Evolutionary conservation across 768 basidiomycete genomes (phyloP).

Genomic region (Cubamyces lactineus): DNA sequence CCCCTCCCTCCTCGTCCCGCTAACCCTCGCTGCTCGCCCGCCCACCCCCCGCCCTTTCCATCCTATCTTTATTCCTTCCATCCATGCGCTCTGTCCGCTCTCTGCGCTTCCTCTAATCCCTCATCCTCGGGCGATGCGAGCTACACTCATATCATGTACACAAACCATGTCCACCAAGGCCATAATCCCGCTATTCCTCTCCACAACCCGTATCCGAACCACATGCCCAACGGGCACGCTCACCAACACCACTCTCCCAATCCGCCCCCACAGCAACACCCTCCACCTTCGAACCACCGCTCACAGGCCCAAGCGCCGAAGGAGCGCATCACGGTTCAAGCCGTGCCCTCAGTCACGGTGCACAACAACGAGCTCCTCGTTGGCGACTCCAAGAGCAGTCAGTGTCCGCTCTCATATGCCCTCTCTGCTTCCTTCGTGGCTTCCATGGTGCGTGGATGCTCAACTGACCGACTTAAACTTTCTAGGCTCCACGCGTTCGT

Average conservation of each 20-base stretch:
- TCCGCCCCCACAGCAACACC: slow-evolving; percentile 22
- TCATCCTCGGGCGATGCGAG: slow-evolving; percentile 55
- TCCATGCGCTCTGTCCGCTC: slow-evolving; percentile 29
- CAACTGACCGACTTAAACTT: neutral
- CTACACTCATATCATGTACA: slow-evolving; percentile 56
- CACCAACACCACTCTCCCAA: slow-evolving; percentile 25
- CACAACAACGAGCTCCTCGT: slow-evolving; percentile 70
- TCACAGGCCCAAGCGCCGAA: slow-evolving; percentile 40
- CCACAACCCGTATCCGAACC: slow-evolving; percentile 40
- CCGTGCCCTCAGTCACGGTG: slow-evolving; percentile 77
- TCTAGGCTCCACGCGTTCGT: slow-evolving; percentile 82
- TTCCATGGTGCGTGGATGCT: slow-evolving; percentile 21
- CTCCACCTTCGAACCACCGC: slow-evolving; percentile 25
- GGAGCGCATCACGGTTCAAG: slow-evolving; percentile 68
- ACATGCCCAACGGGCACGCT: slow-evolving; percentile 36
- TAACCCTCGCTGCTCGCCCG: slow-evolving; percentile 1
- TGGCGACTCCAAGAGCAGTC: slow-evolving; percentile 72
- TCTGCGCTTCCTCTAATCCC: slow-evolving; percentile 36
- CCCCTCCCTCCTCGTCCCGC: slow-evolving; percentile 7
- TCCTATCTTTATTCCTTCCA: slow-evolving; percentile 32
- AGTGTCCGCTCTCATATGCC: slow-evolving; percentile 37
- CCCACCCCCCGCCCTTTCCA: slow-evolving; percentile 11
- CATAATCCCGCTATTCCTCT: slow-evolving; percentile 40
- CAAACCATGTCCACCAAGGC: slow-evolving; percentile 50
- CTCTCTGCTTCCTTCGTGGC: slow-evolving; percentile 12